Base-by-base conservation (phyloP, 306 rosid species). In the Malus sieversii region DNA sequence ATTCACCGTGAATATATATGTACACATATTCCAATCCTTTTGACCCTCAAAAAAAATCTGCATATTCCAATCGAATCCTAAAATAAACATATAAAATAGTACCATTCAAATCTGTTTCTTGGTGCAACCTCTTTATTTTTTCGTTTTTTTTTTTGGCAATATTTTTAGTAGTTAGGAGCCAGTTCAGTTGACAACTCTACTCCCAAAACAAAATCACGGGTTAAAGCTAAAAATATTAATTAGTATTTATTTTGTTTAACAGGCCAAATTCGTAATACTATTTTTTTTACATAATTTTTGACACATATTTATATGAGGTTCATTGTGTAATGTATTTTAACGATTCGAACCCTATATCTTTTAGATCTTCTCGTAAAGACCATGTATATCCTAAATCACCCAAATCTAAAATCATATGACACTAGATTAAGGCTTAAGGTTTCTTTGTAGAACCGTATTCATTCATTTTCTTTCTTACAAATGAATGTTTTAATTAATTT, bases 151-250 rank as follows among this genome's bases (percentile, higher is more conserved):
- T 48, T 55, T n/a, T 10, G 0, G 3, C n/a, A 32, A 33, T n/a
- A 19, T 57, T 57, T 30, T 20, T 53, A 1, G 75, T 71, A 72
- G 55, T 38, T 35, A n/a, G 76, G 67, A 57, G 76, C 55, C 23
- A 48, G 53, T 48, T 48, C 35, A n/a, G 40, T 55, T 71, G 66
- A 71, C 66, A 32, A 55, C 75, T 71, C 66, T 23, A n/a, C 45
- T 30, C 75, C 75, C 75, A 38, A 72, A 72, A 72, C 75, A 57
- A 72, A 35, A 35, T 72, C 76, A 72, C 76, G 11, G 76, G 55
- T n/a, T 35, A 40, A 1, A 10, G 18, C 6, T 67, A 33, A 4
- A 8, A 40, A 40, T 40, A 40, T 8, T 40, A 48, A 13, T 1
- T 46, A 46, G 1, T 46, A 13, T 46, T 46, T 13, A 4, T 48